phyloP scores from a whole-genome alignment of 192 early-diverging fungal species.

The Backusella macrospora region DNA sequence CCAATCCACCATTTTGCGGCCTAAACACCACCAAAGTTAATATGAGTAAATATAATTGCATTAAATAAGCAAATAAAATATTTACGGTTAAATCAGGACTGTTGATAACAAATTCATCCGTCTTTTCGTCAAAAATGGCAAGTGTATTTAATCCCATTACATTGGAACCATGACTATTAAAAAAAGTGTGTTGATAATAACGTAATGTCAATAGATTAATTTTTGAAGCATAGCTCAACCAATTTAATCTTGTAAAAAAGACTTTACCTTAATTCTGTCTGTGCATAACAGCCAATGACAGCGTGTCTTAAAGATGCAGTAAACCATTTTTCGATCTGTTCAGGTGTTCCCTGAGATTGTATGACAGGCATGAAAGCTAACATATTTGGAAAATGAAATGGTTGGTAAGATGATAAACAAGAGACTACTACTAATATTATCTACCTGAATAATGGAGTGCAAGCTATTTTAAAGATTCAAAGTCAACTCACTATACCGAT shows the following conservation, averaged over 20 bases:
- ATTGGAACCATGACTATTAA: slow-evolving; percentile 62
- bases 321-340: slow-evolving; percentile 76
- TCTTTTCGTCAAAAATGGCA: slow-evolving; percentile 70
- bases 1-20: slow-evolving; percentile 83
- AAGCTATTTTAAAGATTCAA: slow-evolving; percentile 10
- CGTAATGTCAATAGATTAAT: slow-evolving; percentile 29
- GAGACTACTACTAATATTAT: not conserved
- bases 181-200: not conserved
- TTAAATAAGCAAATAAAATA: not conserved
- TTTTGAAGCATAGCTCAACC: not conserved
- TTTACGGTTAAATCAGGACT: slow-evolving; percentile 51
- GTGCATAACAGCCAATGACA: slow-evolving; percentile 87
- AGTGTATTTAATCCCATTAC: slow-evolving; percentile 79
- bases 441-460: slow-evolving; percentile 42
- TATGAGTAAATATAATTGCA: not conserved
- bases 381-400: slow-evolving; percentile 36
- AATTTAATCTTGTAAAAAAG: slow-evolving; percentile 67
- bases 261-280: slow-evolving; percentile 73
- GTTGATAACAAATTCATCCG: slow-evolving; percentile 83
- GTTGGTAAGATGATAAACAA: slow-evolving; percentile 8
- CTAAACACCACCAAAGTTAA: not conserved
- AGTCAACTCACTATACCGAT: not conserved
- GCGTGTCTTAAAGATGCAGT: slow-evolving; percentile 64
- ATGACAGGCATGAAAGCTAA: slow-evolving; percentile 79
- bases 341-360: slow-evolving; percentile 66